A percentile compares a stretch with the other conserved stretches of the same genome.
phyloP scores from a whole-genome alignment of 805 yeast genomes.

The Metschnikowia bowlesiae region DNA sequence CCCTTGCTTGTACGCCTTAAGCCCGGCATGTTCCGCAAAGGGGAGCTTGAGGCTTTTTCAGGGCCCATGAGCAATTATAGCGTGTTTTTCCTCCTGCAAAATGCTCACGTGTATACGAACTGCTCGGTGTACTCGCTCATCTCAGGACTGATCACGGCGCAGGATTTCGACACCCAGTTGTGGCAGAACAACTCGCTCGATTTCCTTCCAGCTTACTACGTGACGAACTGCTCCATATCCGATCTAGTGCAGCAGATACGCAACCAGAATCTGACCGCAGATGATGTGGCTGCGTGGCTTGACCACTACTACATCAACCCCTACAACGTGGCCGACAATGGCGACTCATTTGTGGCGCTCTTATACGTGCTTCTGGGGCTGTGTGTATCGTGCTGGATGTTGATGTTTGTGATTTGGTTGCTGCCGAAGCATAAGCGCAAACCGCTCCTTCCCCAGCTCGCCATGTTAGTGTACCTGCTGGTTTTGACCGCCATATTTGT shows the following conservation, averaged over 20 bases:
- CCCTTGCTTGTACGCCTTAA: neutral
- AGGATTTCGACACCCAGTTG: conserved; percentile 16
- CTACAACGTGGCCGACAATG: conserved; percentile 30
- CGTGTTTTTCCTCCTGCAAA: conserved; percentile 16
- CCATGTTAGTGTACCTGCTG: conserved; percentile 54
- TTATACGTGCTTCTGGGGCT: conserved; percentile 52
- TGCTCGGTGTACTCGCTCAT: conserved; percentile 39
- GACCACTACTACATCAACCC: conserved; percentile 16
- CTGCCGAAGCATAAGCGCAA: conserved; percentile 48
- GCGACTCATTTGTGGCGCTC: conserved; percentile 42
- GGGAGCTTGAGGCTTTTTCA: neutral
- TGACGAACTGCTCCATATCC: conserved; percentile 42
- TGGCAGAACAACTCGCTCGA: conserved; percentile 12
- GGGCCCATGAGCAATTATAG: conserved; percentile 17
- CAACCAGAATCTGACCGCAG: conserved; percentile 5
- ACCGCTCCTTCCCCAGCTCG: conserved; percentile 53
- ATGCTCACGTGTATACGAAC: conserved; percentile 29
- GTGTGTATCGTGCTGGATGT: conserved; percentile 67
- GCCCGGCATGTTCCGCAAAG: neutral
- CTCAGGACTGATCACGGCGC: conserved; percentile 26
- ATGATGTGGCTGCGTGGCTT: conserved; percentile 13
- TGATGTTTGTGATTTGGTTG: conserved; percentile 51
- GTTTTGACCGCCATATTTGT: conserved; percentile 49
- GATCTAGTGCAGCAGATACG: conserved; percentile 32
- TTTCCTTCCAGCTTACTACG: conserved; percentile 41